phyloP scores from a whole-genome alignment of 768 basidiomycete species.

The Tulasnella sp. region DNA sequence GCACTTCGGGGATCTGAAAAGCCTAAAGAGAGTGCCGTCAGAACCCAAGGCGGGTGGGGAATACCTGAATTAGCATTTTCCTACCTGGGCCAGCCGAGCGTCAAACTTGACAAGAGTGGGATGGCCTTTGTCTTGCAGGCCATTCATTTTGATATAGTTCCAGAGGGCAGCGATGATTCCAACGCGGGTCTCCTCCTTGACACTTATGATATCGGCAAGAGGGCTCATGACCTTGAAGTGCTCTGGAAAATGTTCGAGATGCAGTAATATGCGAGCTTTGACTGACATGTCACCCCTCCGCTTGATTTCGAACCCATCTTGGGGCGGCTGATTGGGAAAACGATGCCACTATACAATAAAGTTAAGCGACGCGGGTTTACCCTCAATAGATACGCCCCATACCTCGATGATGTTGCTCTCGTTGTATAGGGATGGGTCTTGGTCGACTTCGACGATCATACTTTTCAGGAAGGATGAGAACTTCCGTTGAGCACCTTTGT shows the following conservation, averaged over 20 bases:
- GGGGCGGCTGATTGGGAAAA: slow-evolving; percentile 41
- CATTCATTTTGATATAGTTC: slow-evolving; percentile 86
- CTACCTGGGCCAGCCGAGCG: slow-evolving; percentile 59
- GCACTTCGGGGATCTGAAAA: slow-evolving; percentile 63
- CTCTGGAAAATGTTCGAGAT: slow-evolving; percentile 82
- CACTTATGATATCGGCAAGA: slow-evolving; percentile 59
- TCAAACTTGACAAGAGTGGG: slow-evolving; percentile 66
- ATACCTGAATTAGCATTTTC: not conserved
- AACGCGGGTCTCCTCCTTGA: slow-evolving; percentile 79
- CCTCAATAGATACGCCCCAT: slow-evolving; percentile 29
- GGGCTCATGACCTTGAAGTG: slow-evolving; percentile 68
- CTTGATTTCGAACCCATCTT: slow-evolving; percentile 84
- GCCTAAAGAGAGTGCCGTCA: slow-evolving; percentile 43
- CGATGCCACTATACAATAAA: slow-evolving; percentile 39
- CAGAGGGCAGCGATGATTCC: slow-evolving; percentile 80
- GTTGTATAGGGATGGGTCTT: slow-evolving; percentile 68
- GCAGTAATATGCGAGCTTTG: slow-evolving; percentile 75
- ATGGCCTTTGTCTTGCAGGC: slow-evolving; percentile 78
- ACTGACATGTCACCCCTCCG: slow-evolving; percentile 76
- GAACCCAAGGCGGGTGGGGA: not conserved
- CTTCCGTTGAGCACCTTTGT: slow-evolving; percentile 61
- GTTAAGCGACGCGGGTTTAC: slow-evolving; percentile 42
- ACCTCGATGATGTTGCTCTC: slow-evolving; percentile 92
- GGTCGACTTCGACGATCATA: slow-evolving; percentile 82
- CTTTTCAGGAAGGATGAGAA: slow-evolving; percentile 82